Percentiles rank a stretch among this genome's conserved stretches.
These are phyloP conservation scores for Nyctanthes arbortristis DNA, from an alignment of 257 asterid species.

Conservation along the genomic window DNA sequence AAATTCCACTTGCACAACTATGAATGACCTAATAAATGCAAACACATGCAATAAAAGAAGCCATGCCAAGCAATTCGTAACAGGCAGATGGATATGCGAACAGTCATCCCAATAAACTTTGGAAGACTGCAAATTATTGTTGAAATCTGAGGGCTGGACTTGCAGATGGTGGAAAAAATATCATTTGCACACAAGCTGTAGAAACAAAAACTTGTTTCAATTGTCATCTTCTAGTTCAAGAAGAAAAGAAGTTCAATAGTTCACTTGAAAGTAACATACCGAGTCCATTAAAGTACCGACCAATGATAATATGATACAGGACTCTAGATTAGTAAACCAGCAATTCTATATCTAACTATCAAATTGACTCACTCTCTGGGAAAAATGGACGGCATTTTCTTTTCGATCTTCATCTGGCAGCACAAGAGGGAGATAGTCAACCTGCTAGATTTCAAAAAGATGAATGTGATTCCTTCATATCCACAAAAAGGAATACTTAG, in stretches of 20 bases:
- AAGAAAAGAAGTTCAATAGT: not conserved
- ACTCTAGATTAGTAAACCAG: not conserved
- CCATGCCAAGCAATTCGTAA: not conserved
- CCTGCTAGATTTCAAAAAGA: conserved; percentile 40
- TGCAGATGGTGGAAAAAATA: not conserved
- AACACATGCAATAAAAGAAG: not conserved
- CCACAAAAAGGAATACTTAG: not conserved
- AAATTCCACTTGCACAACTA: not conserved
- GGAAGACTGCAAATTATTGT: not conserved
- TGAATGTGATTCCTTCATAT: conserved; percentile 9
- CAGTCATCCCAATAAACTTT: not conserved
- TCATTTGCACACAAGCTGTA: not conserved
- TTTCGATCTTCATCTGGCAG: conserved; percentile 71
- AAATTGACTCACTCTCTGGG: conserved; percentile 73
- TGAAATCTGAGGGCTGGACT: not conserved
- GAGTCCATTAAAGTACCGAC: not conserved
- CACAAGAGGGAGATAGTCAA: conserved; percentile 89
- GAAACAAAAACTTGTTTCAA: not conserved
- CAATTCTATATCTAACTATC: conserved; percentile 13
- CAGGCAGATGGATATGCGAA: not conserved
- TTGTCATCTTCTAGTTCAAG: not conserved
- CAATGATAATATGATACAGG: not conserved
- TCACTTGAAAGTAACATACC: not conserved
- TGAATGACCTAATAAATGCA: not conserved
- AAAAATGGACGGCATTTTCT: conserved; percentile 68